phyloP scores from a whole-genome alignment of 2,329 filamentous ascomycete genomes.

The Knufia petricola region DNA sequence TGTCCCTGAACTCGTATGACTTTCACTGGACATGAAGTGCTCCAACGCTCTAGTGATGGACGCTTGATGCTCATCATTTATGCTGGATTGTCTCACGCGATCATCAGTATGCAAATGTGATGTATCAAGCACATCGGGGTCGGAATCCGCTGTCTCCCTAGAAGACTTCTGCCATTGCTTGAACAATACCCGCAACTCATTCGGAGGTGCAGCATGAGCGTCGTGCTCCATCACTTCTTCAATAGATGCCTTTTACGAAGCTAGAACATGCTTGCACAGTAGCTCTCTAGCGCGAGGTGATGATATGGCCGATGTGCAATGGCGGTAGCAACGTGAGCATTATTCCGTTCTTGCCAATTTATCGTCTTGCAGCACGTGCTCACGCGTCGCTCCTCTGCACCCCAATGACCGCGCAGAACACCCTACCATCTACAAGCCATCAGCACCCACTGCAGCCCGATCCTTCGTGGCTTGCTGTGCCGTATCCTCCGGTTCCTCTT shows the following conservation, averaged over 20 bases:
- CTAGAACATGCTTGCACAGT: no score
- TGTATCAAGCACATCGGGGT: constrained; percentile 11
- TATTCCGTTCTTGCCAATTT: no score
- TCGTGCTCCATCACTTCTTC: constrained; percentile 33
- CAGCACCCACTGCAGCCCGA: no score
- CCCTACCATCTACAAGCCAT: background rate
- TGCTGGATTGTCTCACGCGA: background rate
- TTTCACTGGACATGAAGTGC: background rate
- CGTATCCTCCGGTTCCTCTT: no score
- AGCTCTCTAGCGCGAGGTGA: no score
- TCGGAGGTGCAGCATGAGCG: constrained; percentile 68
- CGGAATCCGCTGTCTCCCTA: constrained; percentile 37
- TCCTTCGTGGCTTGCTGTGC: no score
- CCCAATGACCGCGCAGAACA: background rate
- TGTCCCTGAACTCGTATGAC: constrained; percentile 35
- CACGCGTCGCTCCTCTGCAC: background rate
- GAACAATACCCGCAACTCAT: constrained; percentile 59
- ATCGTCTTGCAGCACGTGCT: constrained; percentile 4
- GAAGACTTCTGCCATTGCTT: constrained; percentile 62
- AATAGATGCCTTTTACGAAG: no score
- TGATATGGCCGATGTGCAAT: no score
- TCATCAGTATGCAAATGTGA: background rate
- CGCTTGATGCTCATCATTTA: background rate
- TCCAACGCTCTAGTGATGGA: background rate
- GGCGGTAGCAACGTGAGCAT: no score